A percentile compares a stretch with the other conserved stretches of the same genome.
Conservation (phyloP, 768 basidiomycete genomes). For the Phylloporus arenicola region DNA sequence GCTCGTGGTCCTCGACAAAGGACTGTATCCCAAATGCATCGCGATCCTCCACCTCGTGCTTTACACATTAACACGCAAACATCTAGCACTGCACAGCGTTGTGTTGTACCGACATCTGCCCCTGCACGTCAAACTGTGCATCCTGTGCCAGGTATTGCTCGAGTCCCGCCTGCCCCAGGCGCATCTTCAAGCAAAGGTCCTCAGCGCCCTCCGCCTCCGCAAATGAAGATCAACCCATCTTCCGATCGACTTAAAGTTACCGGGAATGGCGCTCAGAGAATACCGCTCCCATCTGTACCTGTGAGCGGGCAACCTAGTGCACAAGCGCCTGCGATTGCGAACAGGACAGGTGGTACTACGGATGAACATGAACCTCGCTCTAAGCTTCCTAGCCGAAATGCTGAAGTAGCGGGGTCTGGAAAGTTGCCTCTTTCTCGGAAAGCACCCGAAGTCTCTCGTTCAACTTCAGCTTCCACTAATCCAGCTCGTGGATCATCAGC, state of each 20-base stretch:
- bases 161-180: conserved; percentile 1
- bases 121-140: conserved; percentile 7
- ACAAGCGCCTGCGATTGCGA: conserved; percentile 1
- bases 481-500: not conserved
- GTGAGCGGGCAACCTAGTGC: not conserved
- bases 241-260: conserved; percentile 22
- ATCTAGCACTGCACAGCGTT: conserved; percentile 18
- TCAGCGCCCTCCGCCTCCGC: conserved; percentile 22
- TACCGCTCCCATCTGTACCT: conserved; percentile 24
- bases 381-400: conserved; percentile 10
- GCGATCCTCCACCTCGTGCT: conserved; percentile 11
- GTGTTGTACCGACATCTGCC: conserved; percentile 9
- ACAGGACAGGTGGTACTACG: not conserved
- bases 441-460: conserved; percentile 3
- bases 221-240: conserved; percentile 18
- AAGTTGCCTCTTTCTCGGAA: conserved; percentile 9
- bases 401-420: not conserved
- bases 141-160: conserved; percentile 1
- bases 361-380: conserved; percentile 4
- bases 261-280: conserved; percentile 29
- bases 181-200: conserved; percentile 15
- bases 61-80: conserved; percentile 14
- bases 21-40: conserved; percentile 16
- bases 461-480: conserved; percentile 8
- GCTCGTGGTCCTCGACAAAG: conserved; percentile 15